phyloP scores from a whole-genome alignment of 2,329 filamentous ascomycete species.

The Talaromyces sp. region DNA sequence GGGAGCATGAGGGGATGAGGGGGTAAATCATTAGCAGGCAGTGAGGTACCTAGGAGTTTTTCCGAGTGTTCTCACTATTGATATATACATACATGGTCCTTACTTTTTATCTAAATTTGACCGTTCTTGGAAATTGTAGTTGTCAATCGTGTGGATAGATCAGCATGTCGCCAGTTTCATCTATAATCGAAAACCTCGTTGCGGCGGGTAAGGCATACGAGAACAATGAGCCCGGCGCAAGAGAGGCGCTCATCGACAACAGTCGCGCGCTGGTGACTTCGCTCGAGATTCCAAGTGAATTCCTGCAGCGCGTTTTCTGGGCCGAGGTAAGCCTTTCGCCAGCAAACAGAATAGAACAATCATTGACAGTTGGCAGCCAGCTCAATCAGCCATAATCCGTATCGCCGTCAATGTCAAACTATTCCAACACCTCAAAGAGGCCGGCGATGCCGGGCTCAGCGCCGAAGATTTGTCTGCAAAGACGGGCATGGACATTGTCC shows the following conservation, averaged over 20 bases:
- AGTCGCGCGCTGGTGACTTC: conserved; percentile 34
- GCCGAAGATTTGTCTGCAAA: conserved; percentile 28
- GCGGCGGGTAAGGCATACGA: conserved; percentile 32
- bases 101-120: no score
- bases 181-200: conserved; percentile 15
- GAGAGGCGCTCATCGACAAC: conserved; percentile 38
- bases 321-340: conserved; percentile 32
- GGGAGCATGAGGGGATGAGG: no score
- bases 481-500: conserved; percentile 26
- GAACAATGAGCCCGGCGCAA: conserved; percentile 32
- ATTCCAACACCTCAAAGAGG: conserved; percentile 33
- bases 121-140: no score
- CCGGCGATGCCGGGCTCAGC: conserved; percentile 26
- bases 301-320: conserved; percentile 36
- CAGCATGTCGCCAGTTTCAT: conserved; percentile 1
- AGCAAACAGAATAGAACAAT: not conserved
- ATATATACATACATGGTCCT: no score
- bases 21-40: no score
- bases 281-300: conserved; percentile 40
- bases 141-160: no score
- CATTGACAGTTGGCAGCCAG: conserved; percentile 21
- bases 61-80: no score
- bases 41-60: no score
- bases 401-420: conserved; percentile 37
- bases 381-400: conserved; percentile 36